Percentiles rank a stretch among this genome's conserved stretches.
These are phyloP conservation scores for Trichoderma atroviride DNA, from an alignment of 2,329 filamentous ascomycete species.

Conservation along the genomic window DNA sequence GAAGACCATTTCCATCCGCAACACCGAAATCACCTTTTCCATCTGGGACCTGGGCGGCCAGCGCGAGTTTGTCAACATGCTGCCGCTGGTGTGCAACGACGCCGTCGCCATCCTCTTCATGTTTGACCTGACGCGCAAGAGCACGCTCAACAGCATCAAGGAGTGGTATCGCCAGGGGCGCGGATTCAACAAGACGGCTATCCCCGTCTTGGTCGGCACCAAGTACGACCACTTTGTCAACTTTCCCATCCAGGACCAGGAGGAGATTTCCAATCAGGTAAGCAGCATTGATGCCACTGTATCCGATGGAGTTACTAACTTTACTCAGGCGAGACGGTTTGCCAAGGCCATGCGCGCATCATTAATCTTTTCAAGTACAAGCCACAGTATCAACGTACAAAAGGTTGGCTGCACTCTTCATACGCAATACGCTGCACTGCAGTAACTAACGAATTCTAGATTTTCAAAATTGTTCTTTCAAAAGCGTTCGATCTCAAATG, in stretches of 20 bases:
- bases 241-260: constrained; percentile 94
- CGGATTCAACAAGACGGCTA: constrained; percentile 99
- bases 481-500: constrained; percentile 99
- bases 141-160: constrained; percentile 98
- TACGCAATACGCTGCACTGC: too few relatives aligned
- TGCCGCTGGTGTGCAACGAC: constrained; percentile 98
- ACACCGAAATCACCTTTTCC: constrained; percentile 98
- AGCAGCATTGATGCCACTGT: constrained; percentile 20
- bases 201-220: constrained; percentile 93
- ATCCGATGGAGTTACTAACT: constrained; percentile 16
- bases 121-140: constrained; percentile 98
- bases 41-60: constrained; percentile 99
- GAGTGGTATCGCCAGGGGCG: constrained; percentile 98
- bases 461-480: constrained; percentile 98
- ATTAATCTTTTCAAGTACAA: constrained; percentile 97
- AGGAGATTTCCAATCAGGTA: constrained; percentile 97
- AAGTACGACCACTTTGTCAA: constrained; percentile 99
- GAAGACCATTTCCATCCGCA: constrained; percentile 98
- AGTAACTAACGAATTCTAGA: constrained; percentile 56
- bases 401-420: constrained; percentile 61
- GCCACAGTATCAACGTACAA: constrained; percentile 99
- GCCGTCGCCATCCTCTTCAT: constrained; percentile 99
- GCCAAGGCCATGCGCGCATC: constrained; percentile 98
- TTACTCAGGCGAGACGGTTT: constrained; percentile 78
- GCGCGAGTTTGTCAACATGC: constrained; percentile 99